Conservation (phyloP, 805 yeast genomes). For the Ogataea trehaloabstinens region DNA sequence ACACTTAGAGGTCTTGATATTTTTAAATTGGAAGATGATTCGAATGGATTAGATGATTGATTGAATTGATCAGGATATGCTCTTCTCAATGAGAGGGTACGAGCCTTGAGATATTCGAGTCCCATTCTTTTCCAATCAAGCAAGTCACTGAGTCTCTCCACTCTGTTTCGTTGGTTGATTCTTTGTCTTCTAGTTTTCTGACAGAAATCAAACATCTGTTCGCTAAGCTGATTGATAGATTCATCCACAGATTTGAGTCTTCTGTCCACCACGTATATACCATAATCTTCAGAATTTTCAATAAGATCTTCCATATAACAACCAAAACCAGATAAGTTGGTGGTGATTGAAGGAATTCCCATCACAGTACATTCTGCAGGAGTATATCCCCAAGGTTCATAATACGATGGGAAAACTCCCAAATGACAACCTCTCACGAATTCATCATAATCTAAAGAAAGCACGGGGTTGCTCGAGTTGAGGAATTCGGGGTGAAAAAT, state of each 20-base stretch:
- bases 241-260: slow-evolving; percentile 91
- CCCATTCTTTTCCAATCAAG: slow-evolving; percentile 99
- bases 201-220: slow-evolving; percentile 86
- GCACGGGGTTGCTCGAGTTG: slow-evolving; percentile 90
- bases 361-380: slow-evolving; percentile 99
- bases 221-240: slow-evolving; percentile 83
- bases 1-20: slow-evolving; percentile 89
- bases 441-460: slow-evolving; percentile 93
- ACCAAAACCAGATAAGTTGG: slow-evolving; percentile 94
- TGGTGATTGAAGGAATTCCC: slow-evolving; percentile 98
- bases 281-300: slow-evolving; percentile 92
- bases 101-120: slow-evolving; percentile 89
- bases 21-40: slow-evolving; percentile 49
- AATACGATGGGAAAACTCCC: slow-evolving; percentile 97
- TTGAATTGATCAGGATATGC: slow-evolving; percentile 88
- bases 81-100: slow-evolving; percentile 85
- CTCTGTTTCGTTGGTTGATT: slow-evolving; percentile 95
- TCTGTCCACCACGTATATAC: slow-evolving; percentile 95
- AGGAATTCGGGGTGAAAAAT: slow-evolving; percentile 97
- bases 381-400: slow-evolving; percentile 99
- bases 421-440: slow-evolving; percentile 97
- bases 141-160: slow-evolving; percentile 88
- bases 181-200: slow-evolving; percentile 92
- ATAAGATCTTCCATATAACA: slow-evolving; percentile 98
- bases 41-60: slow-evolving; percentile 39